These are phyloP conservation scores for Talaromyces ruber DNA, from an alignment of 495 filamentous ascomycete species.

Conservation along the genomic window DNA sequence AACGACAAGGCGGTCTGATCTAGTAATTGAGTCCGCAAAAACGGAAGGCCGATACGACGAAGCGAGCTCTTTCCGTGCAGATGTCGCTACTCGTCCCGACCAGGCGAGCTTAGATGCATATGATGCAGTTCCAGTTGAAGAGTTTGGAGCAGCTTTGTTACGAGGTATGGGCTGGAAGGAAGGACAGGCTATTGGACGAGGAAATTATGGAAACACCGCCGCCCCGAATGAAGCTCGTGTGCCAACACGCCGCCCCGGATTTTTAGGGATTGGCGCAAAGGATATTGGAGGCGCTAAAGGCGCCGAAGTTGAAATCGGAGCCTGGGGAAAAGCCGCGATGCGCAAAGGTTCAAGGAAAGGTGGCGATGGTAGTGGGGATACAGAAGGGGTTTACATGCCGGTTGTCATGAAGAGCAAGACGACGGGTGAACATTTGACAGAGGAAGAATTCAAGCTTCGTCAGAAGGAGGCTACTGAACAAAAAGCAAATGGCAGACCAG, in stretches of 20 bases:
- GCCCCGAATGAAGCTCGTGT: slow-evolving; percentile 30
- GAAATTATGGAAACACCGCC: slow-evolving; percentile 30
- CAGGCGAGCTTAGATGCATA: slow-evolving; percentile 76
- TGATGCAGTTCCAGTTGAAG: slow-evolving; percentile 78
- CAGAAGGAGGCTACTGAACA: slow-evolving; percentile 36
- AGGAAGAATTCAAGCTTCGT: slow-evolving; percentile 47
- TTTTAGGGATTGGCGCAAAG: slow-evolving; percentile 81
- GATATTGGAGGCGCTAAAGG: slow-evolving; percentile 48
- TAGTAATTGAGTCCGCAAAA: slow-evolving; percentile 46
- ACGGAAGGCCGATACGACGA: slow-evolving; percentile 40
- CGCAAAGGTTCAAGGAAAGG: slow-evolving; percentile 43
- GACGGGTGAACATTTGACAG: slow-evolving; percentile 58
- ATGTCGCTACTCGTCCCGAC: slow-evolving; percentile 65
- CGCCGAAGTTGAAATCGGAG: slow-evolving; percentile 65
- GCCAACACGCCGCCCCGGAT: slow-evolving; percentile 61
- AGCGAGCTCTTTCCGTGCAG: slow-evolving; percentile 57
- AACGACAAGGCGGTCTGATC: slow-evolving; percentile 37
- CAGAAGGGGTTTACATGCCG: slow-evolving; percentile 55
- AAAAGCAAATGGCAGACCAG: slow-evolving; percentile 24
- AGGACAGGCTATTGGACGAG: slow-evolving; percentile 60
- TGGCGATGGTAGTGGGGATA: slow-evolving; percentile 24
- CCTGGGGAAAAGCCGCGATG: slow-evolving; percentile 63
- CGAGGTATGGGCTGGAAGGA: slow-evolving; percentile 93
- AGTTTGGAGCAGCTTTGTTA: slow-evolving; percentile 83
- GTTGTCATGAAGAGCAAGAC: slow-evolving; percentile 56